Base-by-base conservation (phyloP, 306 rosid genomes). In the Acacia acuminata region DNA sequence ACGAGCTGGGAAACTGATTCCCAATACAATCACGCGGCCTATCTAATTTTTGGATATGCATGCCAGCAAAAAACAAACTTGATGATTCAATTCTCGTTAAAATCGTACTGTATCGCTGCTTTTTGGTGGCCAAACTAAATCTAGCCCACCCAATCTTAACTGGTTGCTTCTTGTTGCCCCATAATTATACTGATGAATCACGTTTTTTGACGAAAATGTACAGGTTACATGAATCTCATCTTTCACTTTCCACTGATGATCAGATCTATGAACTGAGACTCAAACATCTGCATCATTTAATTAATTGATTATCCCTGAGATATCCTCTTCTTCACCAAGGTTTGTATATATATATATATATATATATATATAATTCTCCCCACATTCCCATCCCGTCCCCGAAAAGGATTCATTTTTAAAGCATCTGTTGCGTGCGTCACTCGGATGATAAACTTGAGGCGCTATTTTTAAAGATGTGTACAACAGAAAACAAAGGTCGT, bases 21-120 rank as follows among this genome's bases (percentile, higher is more conserved):
- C n/a, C n/a, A n/a, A n/a, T n/a, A 10, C 4, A 3, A 24, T 61
- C 67, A 61, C 36, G 17, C 19, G 1, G 34, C 30, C 15, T 61
- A 63, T 75, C 82, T 60, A 69, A 79, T 75, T 65, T 65, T 65
- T 65, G 48, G 71, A 64, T 25, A 12, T 13, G 9, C 3, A 48
- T 16, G 42, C 70, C 7, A n/a, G 24, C 7, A 1, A 42, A 4
- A 42, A 22, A 10, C 32, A 64, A 83, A 78, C 25, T 48, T n/a
- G 48, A 30, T 64, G 61, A 30, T 30, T 30, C 10, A 15, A 16
- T 50, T 5, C 3, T 61, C 34, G 75, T 73, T 44, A 42, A 24
- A 69, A 79, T 72, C 30, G 32, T 76, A 69, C 22, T 42, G 40
- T 34, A 36, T 45, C 32, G 32, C 71, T 32, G 22, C 32, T 10